Evolutionary conservation across 192 early-diverging fungal species (phyloP), one percentile per base, ranked within the genome.

Genomic region (Podila epigama): DNA sequence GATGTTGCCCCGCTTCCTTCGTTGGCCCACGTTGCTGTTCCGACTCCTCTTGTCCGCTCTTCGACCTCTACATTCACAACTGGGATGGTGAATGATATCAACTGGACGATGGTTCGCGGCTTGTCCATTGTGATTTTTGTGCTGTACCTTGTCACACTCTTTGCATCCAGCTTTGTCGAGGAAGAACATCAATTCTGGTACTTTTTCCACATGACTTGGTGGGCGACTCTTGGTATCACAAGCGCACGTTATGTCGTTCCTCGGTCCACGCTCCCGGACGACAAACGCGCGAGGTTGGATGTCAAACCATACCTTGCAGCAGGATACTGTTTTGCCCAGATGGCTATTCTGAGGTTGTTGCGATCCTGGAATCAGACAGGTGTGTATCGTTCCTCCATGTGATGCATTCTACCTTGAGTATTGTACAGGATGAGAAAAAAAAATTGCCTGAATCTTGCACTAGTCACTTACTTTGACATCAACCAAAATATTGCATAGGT

Each of bases 101-200:
- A 61, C 27, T 79, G 69, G 64, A 51, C 29, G 6, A 20, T 29
- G 25, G 59, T 48, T 10, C 54, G 66, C 33, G 31, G 11, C 27
- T 35, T 79, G 33, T 65, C 60, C 2, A 56, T 61, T 0, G 40
- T 81, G 32, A 70, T 86, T 35, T 50, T 84, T 40, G 35, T 66
- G 8, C 82, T 82, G 9, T 91, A 91, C 42, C 52, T 85, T 34
- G 15, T 86, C n/a, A 84, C 87, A 0, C 53, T 89, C 42, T 84
- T 83, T 70, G 84, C 91, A 8, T 91, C 88, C 34, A 92, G 91
- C 44, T 85, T 88, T 72, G 85, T 93, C 5, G 92, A 93, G 69
- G 90, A 93, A 52, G 92, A 93, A 67, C 88, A 89, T 57, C 84
- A 87, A 51, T 89, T 87, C 60, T 94, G 90, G 91, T 89, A 89